These are phyloP conservation scores for Wickerhamomyces xylosicus DNA, from an alignment of 805 yeast genomes.

Conservation along the genomic window DNA sequence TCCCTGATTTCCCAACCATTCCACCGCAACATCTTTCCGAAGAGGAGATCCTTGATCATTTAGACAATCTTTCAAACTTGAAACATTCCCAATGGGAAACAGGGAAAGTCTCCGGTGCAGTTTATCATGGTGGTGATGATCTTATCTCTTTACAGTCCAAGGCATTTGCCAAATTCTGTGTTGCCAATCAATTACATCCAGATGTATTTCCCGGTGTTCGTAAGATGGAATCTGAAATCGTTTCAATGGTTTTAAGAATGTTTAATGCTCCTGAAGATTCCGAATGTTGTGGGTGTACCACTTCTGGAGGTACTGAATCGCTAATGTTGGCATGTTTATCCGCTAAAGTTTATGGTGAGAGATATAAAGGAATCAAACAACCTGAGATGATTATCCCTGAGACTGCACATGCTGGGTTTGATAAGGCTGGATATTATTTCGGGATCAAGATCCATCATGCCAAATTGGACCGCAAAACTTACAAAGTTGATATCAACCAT, in stretches of 20 bases:
- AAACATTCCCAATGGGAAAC: conserved; percentile 72
- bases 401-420: conserved; percentile 91
- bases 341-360: conserved; percentile 69
- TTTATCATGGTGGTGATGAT: conserved; percentile 89
- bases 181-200: conserved; percentile 93
- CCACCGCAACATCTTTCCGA: conserved; percentile 53
- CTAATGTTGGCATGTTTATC: conserved; percentile 76
- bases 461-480: conserved; percentile 58
- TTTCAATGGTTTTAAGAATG: conserved; percentile 73
- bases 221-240: conserved; percentile 93
- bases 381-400: conserved; percentile 89
- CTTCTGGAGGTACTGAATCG: conserved; percentile 96
- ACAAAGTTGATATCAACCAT: conserved; percentile 51
- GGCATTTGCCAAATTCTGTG: conserved; percentile 69
- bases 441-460: conserved; percentile 78
- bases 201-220: conserved; percentile 95
- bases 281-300: conserved; percentile 57
- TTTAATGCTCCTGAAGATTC: conserved; percentile 69
- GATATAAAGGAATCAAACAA: conserved; percentile 42
- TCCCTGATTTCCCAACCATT: conserved; percentile 35
- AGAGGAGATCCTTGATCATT: conserved; percentile 34
- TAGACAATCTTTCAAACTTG: conserved; percentile 39
- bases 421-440: conserved; percentile 87
- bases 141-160: conserved; percentile 61
- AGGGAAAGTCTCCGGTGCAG: conserved; percentile 91